These are phyloP conservation scores for Globisporangium sylvaticum DNA, from an alignment of 352 stramenopile species.

Conservation along the genomic window DNA sequence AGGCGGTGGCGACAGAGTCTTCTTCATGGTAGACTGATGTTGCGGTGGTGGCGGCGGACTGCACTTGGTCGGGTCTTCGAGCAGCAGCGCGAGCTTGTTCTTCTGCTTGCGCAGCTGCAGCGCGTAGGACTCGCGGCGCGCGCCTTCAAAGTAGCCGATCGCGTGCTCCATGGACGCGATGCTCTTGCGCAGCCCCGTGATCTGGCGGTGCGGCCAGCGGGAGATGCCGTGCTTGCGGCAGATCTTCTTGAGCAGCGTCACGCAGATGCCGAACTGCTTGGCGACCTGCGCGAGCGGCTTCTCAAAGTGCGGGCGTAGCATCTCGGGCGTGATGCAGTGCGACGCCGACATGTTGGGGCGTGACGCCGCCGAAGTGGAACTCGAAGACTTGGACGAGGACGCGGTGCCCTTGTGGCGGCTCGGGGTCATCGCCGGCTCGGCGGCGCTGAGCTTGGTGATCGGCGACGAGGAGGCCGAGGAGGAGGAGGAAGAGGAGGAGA, in stretches of 20 bases:
- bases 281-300: slow-evolving; percentile 77
- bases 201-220: slow-evolving; percentile 82
- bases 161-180: slow-evolving; percentile 85
- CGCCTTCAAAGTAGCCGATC: slow-evolving; percentile 72
- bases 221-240: slow-evolving; percentile 76
- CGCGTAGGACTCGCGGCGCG: slow-evolving; percentile 63
- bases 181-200: slow-evolving; percentile 84
- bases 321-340: slow-evolving; percentile 77
- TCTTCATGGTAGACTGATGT: neutral
- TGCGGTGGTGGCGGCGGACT: slow-evolving; percentile 27
- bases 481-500: neutral
- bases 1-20: neutral
- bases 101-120: slow-evolving; percentile 72
- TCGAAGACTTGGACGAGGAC: neutral
- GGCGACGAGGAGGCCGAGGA: neutral
- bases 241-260: slow-evolving; percentile 86
- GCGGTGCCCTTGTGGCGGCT: slow-evolving; percentile 19
- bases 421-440: slow-evolving; percentile 12
- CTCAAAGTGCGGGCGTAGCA: slow-evolving; percentile 82
- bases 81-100: slow-evolving; percentile 59
- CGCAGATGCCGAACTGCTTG: slow-evolving; percentile 74
- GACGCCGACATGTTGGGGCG: slow-evolving; percentile 71
- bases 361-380: neutral
- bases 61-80: slow-evolving; percentile 58
- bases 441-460: neutral